Evolutionary conservation across 441 rosid species (phyloP), one percentile per base, ranked within the genome.

Genomic region (Theobroma grandiflorum): DNA sequence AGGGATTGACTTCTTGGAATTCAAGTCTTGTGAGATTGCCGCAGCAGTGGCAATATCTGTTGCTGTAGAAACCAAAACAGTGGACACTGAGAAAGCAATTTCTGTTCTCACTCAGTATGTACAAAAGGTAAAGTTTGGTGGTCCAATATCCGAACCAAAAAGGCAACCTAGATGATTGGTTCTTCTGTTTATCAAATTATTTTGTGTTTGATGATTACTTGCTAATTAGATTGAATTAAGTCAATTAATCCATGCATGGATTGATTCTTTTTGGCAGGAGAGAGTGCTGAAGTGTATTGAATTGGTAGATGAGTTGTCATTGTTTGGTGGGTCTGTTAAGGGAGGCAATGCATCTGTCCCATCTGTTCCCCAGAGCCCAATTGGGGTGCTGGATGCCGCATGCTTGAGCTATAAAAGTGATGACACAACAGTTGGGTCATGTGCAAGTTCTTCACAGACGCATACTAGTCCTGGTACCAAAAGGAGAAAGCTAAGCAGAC

Each of bases 1-100:
- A 93, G 97, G 87, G 79, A 85, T 88, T 81, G 89, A 93, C 80
- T 87, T 91, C 76, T 84, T 91, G 88, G 95, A 89, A 83, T 93
- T 88, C 86, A 91, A 86, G 89, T 91, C 97, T 64, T 93, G 95
- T 49, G 97, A 90, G 79, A 80, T 93, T 55, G 95, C 97, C 85
- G 97, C 95, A 20, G 97, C 95, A 33, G 95, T 89, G 90, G 91
- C 91, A 35, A 75, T 90, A 69, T 86, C 90, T 77, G 84, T 84
- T 78, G 83, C 75, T 43, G 84, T 79, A 74, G 91, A 87, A 87
- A 79, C 79, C 85, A 81, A 78, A 82, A 75, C 85, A 72, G 83
- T 83, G 85, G 91, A 88, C 77, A 50, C 75, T 73, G 87, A 91
- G 73, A 82, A 89, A 82, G 86, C 92, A 43, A 58, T 90, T 62